Evolutionary conservation across 306 rosid genomes (phyloP).

Genomic region (Pterocarpus santalinus): DNA sequence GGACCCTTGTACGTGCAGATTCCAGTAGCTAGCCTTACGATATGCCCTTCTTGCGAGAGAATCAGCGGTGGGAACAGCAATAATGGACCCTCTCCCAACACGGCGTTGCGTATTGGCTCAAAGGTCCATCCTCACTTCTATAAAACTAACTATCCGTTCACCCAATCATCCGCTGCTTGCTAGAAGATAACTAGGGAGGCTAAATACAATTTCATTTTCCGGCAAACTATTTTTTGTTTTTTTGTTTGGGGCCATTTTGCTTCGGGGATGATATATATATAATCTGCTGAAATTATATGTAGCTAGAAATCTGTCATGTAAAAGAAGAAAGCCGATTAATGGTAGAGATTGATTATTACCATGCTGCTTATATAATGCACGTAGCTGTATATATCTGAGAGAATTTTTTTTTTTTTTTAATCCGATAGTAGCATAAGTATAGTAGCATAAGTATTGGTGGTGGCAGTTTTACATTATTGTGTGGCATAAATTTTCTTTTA

Average conservation of each 20-base stretch:
- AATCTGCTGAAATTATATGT: neutral
- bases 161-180: slow-evolving; percentile 73
- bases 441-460: no score
- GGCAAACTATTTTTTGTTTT: slow-evolving; percentile 11
- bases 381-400: neutral
- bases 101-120: slow-evolving; percentile 42
- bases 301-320: no score
- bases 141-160: slow-evolving; percentile 48
- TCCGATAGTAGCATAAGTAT: no score
- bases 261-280: neutral
- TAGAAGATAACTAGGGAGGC: slow-evolving; percentile 22
- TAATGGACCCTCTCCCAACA: slow-evolving; percentile 46
- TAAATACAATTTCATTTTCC: slow-evolving; percentile 6
- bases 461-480: no score
- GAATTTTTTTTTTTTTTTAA: no score
- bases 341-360: neutral
- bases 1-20: slow-evolving; percentile 63
- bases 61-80: slow-evolving; percentile 43
- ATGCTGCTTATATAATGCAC: neutral
- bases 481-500: no score
- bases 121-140: slow-evolving; percentile 55
- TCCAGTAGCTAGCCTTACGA: slow-evolving; percentile 69
- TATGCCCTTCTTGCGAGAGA: slow-evolving; percentile 84
- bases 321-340: no score
- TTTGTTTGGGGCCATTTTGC: slow-evolving; percentile 36